A percentile compares a stretch with the other conserved stretches of the same genome.
Evolutionary conservation across 352 stramenopile genomes (phyloP).

Genomic region (Pythium sp.): DNA sequence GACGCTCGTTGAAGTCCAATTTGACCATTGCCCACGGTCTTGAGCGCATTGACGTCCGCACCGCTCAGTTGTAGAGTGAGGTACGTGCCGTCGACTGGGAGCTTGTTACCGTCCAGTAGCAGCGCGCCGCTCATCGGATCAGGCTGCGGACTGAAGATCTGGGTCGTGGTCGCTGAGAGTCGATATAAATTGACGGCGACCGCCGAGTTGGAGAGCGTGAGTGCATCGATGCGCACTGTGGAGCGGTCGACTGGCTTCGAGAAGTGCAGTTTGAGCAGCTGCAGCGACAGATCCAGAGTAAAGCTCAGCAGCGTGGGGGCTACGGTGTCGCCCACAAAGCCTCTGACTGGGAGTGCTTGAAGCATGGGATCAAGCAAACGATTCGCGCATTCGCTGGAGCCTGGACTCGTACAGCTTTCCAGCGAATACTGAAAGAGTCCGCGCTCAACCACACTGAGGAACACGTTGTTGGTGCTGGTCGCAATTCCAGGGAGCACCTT

Average conservation of each 20-base stretch:
- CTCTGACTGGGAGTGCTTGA: slow-evolving; percentile 25
- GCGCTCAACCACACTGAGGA: slow-evolving; percentile 22
- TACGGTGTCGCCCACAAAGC: slow-evolving; percentile 45
- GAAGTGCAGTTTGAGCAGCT: slow-evolving; percentile 65
- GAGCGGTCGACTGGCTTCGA: slow-evolving; percentile 55
- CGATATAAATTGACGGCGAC: slow-evolving; percentile 28
- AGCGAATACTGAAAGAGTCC: slow-evolving; percentile 52
- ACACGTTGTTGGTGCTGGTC: slow-evolving; percentile 26
- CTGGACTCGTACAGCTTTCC: slow-evolving; percentile 37
- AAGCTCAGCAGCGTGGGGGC: slow-evolving; percentile 50
- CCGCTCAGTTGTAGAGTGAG: slow-evolving; percentile 50
- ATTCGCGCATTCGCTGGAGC: slow-evolving; percentile 30
- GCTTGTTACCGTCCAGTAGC: slow-evolving; percentile 36
- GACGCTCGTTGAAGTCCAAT: slow-evolving; percentile 41
- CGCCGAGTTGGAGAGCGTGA: slow-evolving; percentile 45
- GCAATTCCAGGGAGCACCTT: slow-evolving; percentile 34
- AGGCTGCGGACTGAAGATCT: slow-evolving; percentile 45
- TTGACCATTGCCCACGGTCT: slow-evolving; percentile 36
- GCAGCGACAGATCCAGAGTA: slow-evolving; percentile 48
- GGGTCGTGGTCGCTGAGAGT: slow-evolving; percentile 36
- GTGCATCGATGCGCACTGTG: slow-evolving; percentile 28
- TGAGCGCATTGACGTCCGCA: slow-evolving; percentile 36
- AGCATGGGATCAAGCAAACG: slow-evolving; percentile 20
- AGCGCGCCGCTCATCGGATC: slow-evolving; percentile 47
- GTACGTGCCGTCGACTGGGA: slow-evolving; percentile 61